Conservation (phyloP, 2,329 filamentous ascomycete species). For the Zymoseptoria ardabiliae region DNA sequence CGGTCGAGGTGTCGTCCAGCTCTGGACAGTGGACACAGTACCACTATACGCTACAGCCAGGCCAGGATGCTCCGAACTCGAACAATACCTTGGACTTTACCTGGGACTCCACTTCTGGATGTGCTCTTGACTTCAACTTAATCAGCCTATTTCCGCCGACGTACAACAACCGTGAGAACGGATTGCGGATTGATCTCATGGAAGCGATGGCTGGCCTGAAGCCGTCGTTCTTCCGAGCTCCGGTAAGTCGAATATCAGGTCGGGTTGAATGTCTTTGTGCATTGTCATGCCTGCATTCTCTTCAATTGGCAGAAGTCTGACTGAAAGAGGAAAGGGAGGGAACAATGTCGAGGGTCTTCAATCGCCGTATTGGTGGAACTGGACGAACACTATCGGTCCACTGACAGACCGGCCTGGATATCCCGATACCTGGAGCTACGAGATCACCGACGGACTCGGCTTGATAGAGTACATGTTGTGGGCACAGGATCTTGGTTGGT, state of each 20-base stretch:
- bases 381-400: constrained; percentile 48
- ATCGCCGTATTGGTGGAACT: constrained; percentile 36
- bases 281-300: no score
- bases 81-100: constrained; percentile 49
- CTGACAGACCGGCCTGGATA: constrained; percentile 49
- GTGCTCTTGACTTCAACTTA: constrained; percentile 44
- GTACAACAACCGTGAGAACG: constrained; percentile 47
- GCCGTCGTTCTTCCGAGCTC: constrained; percentile 51
- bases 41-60: constrained; percentile 24
- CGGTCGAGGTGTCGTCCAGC: constrained; percentile 19
- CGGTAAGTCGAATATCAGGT: constrained; percentile 19
- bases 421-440: constrained; percentile 51
- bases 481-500: constrained; percentile 42
- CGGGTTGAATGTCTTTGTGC: no score
- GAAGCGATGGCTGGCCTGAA: constrained; percentile 30
- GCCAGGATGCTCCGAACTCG: constrained; percentile 34
- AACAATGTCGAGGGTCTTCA: constrained; percentile 44
- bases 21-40: constrained; percentile 28
- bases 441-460: constrained; percentile 56
- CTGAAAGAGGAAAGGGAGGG: constrained; percentile 40
- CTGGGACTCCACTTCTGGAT: constrained; percentile 31
- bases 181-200: constrained; percentile 44
- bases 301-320: no score
- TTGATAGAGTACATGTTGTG: constrained; percentile 56
- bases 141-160: constrained; percentile 49